Evolutionary conservation across 2,329 filamentous ascomycete genomes (phyloP), one percentile per base, ranked within the genome.

Genomic region (Balansia obtecta): DNA sequence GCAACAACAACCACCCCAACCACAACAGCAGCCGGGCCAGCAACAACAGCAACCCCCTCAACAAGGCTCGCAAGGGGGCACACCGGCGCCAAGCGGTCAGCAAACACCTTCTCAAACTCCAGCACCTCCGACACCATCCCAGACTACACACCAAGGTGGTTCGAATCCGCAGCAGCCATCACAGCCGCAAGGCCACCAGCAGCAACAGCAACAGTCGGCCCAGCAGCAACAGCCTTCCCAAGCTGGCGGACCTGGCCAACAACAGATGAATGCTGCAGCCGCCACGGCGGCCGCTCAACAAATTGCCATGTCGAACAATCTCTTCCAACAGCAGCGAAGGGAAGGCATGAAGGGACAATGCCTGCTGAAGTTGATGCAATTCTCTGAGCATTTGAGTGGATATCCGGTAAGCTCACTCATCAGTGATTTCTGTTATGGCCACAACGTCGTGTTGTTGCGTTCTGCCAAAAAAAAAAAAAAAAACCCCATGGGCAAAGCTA

Each of bases 311-410:
- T 58, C 63, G 16, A 67, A 59, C 30, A 53, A 52, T 16, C 51
- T 68, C 10, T 61, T 71, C 49, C 68, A 74, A 52, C 74, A 74
- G 49, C 73, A 76, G 56, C 72, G 72, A 54, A 70, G 70, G 48
- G 74, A 72, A 45, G 66, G 67, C 40, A 70, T 77, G 64, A 81
- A 77, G 60, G 72, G 76, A 3, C 72, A 77, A 51, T 82, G 76
- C 54, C 58, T 83, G 39, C 63, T 84, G 51, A 80, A 74, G 60
- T 63, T 85, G 42, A 73, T 80, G 66, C 76, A 79, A 54, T 84
- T 84, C 61, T 68, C 78, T 66, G 80, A 83, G 65, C 71, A 79
- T 54, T 63, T 85, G 10, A 81, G 77, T 55, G 73, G 71, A 33
- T 83, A 75, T 56, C 70, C 71, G 38, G 75, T 79, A 64, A 59